Evolutionary conservation across 352 stramenopile genomes (phyloP).

Genomic region (Phytophthora megakarya): DNA sequence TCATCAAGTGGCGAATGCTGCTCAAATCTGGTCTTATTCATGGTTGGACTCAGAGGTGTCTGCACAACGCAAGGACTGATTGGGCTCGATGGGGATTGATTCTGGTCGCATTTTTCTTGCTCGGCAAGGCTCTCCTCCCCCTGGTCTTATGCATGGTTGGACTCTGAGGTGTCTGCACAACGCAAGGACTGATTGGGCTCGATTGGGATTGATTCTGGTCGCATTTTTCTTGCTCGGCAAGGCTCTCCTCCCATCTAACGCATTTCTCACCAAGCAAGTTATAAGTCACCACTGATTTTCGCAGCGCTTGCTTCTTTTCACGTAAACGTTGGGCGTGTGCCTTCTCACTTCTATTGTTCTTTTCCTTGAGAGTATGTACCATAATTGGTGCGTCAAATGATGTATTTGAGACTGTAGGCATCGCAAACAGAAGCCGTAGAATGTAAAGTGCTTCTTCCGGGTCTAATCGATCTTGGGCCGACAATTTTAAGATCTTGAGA

Average conservation of each 20-base stretch:
- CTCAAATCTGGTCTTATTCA: conserved; percentile 3
- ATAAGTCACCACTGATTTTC: conserved; percentile 58
- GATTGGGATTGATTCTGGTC: conserved; percentile 12
- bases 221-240: not conserved
- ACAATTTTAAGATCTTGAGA: conserved; percentile 38
- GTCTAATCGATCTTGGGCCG: conserved; percentile 30
- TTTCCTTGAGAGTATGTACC: conserved; percentile 6
- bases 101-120: not conserved
- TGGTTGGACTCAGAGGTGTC: conserved; percentile 22
- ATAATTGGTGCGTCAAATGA: conserved; percentile 25
- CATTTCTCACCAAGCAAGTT: conserved; percentile 73
- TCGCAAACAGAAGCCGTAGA: conserved; percentile 25
- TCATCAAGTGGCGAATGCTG: not conserved
- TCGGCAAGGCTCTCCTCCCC: conserved; percentile 33
- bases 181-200: conserved; percentile 20
- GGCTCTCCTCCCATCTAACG: conserved; percentile 49
- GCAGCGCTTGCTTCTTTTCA: conserved; percentile 30
- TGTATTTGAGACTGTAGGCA: not conserved
- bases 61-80: conserved; percentile 23
- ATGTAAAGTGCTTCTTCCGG: conserved; percentile 35
- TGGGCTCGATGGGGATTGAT: conserved; percentile 16
- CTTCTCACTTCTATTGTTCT: conserved; percentile 17
- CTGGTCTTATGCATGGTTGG: conserved; percentile 17
- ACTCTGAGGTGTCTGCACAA: conserved; percentile 24
- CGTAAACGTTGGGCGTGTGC: conserved; percentile 25